Evolutionary conservation across 192 early-diverging fungal species (phyloP), one percentile per base, ranked within the genome.

Genomic region (Anaeromyces robustus): DNA sequence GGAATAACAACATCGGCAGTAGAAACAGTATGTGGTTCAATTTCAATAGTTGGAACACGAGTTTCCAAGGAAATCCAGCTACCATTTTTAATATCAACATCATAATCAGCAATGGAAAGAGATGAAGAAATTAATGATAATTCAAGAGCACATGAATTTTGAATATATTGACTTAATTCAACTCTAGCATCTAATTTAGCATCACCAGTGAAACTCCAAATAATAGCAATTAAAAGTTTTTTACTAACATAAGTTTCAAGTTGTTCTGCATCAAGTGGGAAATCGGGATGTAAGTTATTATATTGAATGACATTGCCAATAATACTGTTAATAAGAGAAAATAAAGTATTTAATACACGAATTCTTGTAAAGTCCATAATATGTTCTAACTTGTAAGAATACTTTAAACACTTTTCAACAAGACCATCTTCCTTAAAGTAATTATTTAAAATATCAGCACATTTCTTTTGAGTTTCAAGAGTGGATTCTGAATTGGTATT

Each of bases 121-220:
- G 34, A 81, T 37, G 30, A 82, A 81, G 30, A 85, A 22, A 68
- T 78, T 18, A 88, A 85, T 2, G 93, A 96, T 77, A 96, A 83
- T 41, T 96, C 95, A 77, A 94, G 87, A 12, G 94, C 90, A 9
- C 93, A 90, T 12, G 89, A 86, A 19, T 88, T 89, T 17, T 91
- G 87, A 19, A 99, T 90, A 84, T 92, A 97, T 59, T 95, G 94
- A 18, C 94, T 94, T 79, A 99, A 87, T 29, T 85, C 83, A 26
- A 88, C 80, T 68, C 97, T 92, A 0, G 89, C 85, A 13, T 92
- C 93, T 30, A 93, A 86, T 77, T 92, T 89, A 18, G 93, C 86
- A 81, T 97, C 96, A 80, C 98, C 98, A 29, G 96, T 88, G 80
- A 99, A 95, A 90, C 94, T 95, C 98, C 98, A 99, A 34, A 97